Evolutionary conservation across 129 eudicot species (phyloP), one percentile per base, ranked within the genome.

Genomic region (Arctium lappa): DNA sequence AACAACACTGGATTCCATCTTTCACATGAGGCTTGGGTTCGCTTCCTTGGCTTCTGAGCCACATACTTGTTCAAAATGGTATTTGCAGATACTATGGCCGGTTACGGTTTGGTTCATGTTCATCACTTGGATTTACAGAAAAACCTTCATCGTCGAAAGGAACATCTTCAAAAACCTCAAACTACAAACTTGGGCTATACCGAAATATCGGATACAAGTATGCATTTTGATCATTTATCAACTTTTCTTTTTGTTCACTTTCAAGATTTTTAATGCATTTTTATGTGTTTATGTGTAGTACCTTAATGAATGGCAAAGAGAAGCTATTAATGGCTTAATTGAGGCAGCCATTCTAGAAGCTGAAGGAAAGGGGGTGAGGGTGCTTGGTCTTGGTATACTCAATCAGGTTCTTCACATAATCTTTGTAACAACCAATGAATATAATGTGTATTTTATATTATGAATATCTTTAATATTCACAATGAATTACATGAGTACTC

Each of bases 321-420:
- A 93, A 84, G 66, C 83, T 27, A 88, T 93, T 76, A 89, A 90
- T 80, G 66, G 37, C 37, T 60, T 91, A 86, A 91, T 93, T 34
- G 94, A 91, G 74, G 92, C 86, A 66, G 94, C 96, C 15, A 91
- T 93, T 48, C 80, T 91, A 31, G 90, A 93, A 72, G 97, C 97
- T 12, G 92, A 93, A 3, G 90, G 71, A 16, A 89, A 85, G 82
- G 92, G 92, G 9, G 73, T 86, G 76, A 88, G 86, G 74, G 97
- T 93, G 34, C 66, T 91, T 69, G 90, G 87, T 56, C 89, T 91
- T 30, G 98, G 94, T 15, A 84, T 93, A 36, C 72, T 90, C 50
- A 93, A 93, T 83, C 98, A 91, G 97, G 98, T 84, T 27, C 3
- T 75, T 1, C 63, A 81, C 74, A 31, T 37, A 8, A 11, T 76